Conservation (phyloP, 345 rosid genomes). For the Kernera saxatilis region DNA sequence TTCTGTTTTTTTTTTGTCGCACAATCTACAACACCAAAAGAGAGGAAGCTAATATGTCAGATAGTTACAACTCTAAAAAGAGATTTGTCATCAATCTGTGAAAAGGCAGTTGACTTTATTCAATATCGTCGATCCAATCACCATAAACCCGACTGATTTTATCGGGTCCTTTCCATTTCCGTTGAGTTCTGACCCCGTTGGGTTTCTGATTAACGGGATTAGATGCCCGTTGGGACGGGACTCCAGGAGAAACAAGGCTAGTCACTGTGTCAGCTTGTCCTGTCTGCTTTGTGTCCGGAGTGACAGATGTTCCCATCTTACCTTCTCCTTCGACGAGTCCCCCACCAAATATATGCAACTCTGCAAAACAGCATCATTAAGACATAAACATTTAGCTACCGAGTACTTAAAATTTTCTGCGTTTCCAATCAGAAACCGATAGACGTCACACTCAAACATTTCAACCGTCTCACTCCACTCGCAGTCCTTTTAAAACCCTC, state of each 20-base stretch:
- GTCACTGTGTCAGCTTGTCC: conserved; percentile 41
- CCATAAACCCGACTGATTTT: conserved; percentile 91
- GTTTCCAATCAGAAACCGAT: neutral
- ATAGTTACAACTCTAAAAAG: conserved; percentile 7
- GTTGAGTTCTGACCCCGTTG: conserved; percentile 54
- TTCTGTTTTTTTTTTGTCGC: neutral
- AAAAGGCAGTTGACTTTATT: conserved; percentile 33
- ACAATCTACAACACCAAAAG: conserved; percentile 8
- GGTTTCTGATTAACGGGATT: conserved; percentile 47
- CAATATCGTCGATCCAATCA: conserved; percentile 91
- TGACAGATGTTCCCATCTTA: conserved; percentile 45
- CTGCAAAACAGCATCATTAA: conserved; percentile 32
- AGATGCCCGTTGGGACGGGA: conserved; percentile 57
- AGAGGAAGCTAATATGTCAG: neutral
- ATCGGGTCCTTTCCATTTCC: conserved; percentile 96
- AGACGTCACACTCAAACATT: neutral
- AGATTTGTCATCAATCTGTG: neutral
- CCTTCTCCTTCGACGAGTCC: conserved; percentile 56
- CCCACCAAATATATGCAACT: conserved; percentile 77
- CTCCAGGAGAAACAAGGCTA: conserved; percentile 44
- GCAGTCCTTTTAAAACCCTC: neutral
- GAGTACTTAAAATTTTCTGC: neutral
- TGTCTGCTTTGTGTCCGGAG: conserved; percentile 50
- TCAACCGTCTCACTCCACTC: neutral
- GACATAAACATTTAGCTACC: neutral